Conservation (phyloP, 352 stramenopile genomes). For the Globisporangium perplexum region DNA sequence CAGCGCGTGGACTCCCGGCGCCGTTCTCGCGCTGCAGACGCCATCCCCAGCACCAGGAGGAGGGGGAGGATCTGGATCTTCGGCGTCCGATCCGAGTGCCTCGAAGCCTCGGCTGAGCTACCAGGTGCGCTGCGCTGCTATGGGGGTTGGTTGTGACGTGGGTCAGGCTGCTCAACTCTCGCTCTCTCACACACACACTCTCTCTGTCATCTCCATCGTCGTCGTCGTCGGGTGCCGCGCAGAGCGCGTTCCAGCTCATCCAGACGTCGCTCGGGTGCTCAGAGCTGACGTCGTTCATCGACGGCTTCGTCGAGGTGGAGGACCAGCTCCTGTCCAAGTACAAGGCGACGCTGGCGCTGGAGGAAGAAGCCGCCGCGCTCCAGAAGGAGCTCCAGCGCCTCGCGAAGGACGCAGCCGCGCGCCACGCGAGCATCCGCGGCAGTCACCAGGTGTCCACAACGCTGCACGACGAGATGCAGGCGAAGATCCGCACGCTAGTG, state of each 20-base stretch:
- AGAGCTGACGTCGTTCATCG: constrained; percentile 30
- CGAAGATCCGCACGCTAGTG: constrained; percentile 18
- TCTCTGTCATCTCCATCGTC: not conserved
- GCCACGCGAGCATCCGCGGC: constrained; percentile 29
- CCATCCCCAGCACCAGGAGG: not conserved
- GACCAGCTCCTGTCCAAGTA: constrained; percentile 66
- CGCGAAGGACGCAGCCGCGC: constrained; percentile 20
- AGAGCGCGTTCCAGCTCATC: constrained; percentile 48
- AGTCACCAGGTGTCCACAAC: constrained; percentile 25
- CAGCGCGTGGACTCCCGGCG: not conserved
- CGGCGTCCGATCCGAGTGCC: not conserved
- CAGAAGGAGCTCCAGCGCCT: constrained; percentile 28
- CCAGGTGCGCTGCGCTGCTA: constrained; percentile 9
- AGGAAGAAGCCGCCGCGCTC: constrained; percentile 38
- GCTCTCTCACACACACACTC: not conserved
- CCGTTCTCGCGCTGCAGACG: not conserved
- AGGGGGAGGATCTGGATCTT: not conserved
- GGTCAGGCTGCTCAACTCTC: no score
- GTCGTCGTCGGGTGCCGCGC: no score
- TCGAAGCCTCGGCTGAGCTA: constrained; percentile 1
- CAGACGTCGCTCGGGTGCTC: constrained; percentile 30
- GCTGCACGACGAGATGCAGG: constrained; percentile 34
- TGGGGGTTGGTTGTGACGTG: not conserved
- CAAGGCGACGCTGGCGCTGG: constrained; percentile 38
- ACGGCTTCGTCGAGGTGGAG: constrained; percentile 44